phyloP scores from a whole-genome alignment of 2,329 filamentous ascomycete genomes.

The Cadophora gregata region DNA sequence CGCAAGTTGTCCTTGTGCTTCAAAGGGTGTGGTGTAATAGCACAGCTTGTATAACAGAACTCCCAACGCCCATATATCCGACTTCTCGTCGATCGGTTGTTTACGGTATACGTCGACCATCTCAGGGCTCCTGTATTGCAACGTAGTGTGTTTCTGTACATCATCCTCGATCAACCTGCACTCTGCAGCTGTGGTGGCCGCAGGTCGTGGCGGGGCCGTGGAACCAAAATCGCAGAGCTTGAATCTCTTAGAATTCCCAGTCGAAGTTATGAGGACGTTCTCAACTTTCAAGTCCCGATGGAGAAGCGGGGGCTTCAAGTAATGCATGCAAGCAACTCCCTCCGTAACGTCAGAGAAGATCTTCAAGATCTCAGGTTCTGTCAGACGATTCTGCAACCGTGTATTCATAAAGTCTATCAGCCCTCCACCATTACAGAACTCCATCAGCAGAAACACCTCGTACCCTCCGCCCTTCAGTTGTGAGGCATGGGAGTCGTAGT shows the following conservation, averaged over 20 bases:
- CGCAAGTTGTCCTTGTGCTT: constrained; percentile 95
- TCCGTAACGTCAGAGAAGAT: constrained; percentile 97
- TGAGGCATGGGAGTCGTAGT: constrained; percentile 97
- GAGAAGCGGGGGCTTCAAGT: constrained; percentile 89
- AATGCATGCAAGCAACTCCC: constrained; percentile 98
- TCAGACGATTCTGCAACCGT: constrained; percentile 90
- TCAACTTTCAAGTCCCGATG: constrained; percentile 98
- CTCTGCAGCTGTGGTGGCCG: constrained; percentile 85
- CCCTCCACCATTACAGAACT: constrained; percentile 92
- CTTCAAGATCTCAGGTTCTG: constrained; percentile 94
- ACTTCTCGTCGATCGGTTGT: constrained; percentile 97
- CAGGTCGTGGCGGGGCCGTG: constrained; percentile 80
- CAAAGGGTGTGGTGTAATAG: constrained; percentile 98
- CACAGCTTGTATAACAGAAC: constrained; percentile 97
- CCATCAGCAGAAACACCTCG: constrained; percentile 98
- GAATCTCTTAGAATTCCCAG: constrained; percentile 73
- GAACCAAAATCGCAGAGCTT: constrained; percentile 99
- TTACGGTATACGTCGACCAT: constrained; percentile 99
- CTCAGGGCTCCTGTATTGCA: constrained; percentile 97
- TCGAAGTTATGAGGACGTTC: constrained; percentile 82
- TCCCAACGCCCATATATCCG: constrained; percentile 94
- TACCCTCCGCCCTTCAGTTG: constrained; percentile 92
- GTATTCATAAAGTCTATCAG: constrained; percentile 99
- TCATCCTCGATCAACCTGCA: constrained; percentile 95
- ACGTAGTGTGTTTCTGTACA: constrained; percentile 93